phyloP scores from a whole-genome alignment of 257 asterid genomes.

The Cinchona pubescens region DNA sequence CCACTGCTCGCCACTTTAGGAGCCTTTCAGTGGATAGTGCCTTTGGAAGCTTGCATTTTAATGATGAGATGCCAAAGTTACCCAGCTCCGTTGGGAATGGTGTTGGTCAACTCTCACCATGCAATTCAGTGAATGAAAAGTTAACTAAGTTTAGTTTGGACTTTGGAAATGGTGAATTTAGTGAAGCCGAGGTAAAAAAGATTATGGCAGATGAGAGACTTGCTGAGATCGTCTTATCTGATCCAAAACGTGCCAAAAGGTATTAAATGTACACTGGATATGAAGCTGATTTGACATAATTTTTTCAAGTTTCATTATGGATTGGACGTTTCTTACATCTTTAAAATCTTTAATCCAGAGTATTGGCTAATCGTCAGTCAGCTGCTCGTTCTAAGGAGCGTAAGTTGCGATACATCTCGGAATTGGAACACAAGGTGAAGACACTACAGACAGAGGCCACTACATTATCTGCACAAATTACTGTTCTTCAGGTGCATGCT shows the following conservation, averaged over 20 bases:
- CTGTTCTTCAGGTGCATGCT: constrained; percentile 59
- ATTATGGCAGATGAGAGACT: constrained; percentile 84
- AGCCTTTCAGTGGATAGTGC: constrained; percentile 90
- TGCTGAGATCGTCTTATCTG: constrained; percentile 69
- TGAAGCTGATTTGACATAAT: constrained; percentile 1
- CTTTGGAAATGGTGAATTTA: constrained; percentile 68
- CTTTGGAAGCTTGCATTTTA: constrained; percentile 50
- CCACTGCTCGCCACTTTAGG: constrained; percentile 56
- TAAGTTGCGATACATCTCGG: constrained; percentile 81
- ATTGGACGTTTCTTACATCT: background rate
- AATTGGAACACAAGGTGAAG: constrained; percentile 87
- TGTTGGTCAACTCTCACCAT: constrained; percentile 53
- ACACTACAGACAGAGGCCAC: constrained; percentile 78
- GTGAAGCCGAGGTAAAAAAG: constrained; percentile 70
- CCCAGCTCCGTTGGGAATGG: constrained; percentile 31
- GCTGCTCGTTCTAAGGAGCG: constrained; percentile 98
- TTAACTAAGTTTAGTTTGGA: constrained; percentile 45
- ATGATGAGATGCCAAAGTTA: constrained; percentile 48
- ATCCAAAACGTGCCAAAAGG: constrained; percentile 90
- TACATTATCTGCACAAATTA: constrained; percentile 66
- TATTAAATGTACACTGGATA: constrained; percentile 20
- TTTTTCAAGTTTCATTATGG: background rate
- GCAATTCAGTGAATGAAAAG: constrained; percentile 52
- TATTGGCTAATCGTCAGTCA: constrained; percentile 87
- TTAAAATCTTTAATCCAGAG: constrained; percentile 41